A percentile compares a stretch with the other conserved stretches of the same genome.
Evolutionary conservation across 2,329 filamentous ascomycete genomes (phyloP).

Genomic region (Alternaria burnsii): DNA sequence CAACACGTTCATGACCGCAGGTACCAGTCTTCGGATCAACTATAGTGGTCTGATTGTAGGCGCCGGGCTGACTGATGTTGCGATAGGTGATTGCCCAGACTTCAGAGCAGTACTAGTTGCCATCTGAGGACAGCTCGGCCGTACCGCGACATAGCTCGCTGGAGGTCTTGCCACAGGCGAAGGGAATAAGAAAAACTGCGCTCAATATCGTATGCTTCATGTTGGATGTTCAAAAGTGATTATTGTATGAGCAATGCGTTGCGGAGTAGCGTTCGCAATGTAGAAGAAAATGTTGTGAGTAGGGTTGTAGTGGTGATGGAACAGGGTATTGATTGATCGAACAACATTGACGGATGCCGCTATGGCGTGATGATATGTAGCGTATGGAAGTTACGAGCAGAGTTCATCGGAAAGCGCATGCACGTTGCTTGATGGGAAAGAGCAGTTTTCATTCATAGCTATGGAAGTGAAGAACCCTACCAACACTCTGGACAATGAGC

Average conservation of each 20-base stretch:
- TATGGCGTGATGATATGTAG: background rate
- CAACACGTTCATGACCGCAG: constrained; percentile 63
- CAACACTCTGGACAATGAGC: background rate
- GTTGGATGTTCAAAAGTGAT: constrained; percentile 19
- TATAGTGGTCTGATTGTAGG: constrained; percentile 69
- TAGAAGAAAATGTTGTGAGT: background rate
- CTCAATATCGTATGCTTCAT: constrained; percentile 33
- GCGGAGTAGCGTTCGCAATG: background rate
- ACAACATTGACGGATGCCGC: background rate
- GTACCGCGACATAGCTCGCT: constrained; percentile 47
- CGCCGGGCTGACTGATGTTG: constrained; percentile 67
- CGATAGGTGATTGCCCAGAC: constrained; percentile 74
- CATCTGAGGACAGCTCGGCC: constrained; percentile 48
- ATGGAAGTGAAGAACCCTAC: background rate
- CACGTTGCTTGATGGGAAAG: background rate
- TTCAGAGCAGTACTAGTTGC: constrained; percentile 72
- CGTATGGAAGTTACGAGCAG: background rate
- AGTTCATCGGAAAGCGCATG: background rate
- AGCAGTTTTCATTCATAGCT: background rate
- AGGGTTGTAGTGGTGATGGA: background rate
- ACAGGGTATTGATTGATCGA: background rate
- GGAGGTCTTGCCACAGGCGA: constrained; percentile 35
- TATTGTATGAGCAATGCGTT: constrained; percentile 15
- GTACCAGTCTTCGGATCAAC: constrained; percentile 66
- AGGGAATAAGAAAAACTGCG: constrained; percentile 16